These are phyloP conservation scores for Neurospora crassa DNA, from an alignment of 2,329 filamentous ascomycete species.

Conservation along the genomic window DNA sequence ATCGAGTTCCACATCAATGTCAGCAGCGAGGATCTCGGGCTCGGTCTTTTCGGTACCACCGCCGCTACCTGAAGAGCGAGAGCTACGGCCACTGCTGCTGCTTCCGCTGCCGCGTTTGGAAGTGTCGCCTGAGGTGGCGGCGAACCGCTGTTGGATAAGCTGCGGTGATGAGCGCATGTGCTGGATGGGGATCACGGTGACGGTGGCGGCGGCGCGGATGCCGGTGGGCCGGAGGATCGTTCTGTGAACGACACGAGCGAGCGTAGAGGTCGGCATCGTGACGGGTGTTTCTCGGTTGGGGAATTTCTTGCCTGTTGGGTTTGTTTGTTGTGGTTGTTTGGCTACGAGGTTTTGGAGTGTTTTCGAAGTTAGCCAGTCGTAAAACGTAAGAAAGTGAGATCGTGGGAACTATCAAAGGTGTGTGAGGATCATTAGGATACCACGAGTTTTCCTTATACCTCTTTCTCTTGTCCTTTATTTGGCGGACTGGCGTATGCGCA, in stretches of 20 bases:
- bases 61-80: not conserved
- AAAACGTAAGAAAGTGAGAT: not conserved
- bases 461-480: not conserved
- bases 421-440: not conserved
- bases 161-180: not conserved
- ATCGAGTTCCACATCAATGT: conserved; percentile 16
- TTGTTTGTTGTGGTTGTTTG: not conserved
- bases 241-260: conserved; percentile 1
- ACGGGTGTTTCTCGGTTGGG: not conserved
- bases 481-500: not conserved
- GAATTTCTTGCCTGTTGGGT: not conserved
- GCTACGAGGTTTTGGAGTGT: not conserved
- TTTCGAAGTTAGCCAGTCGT: not conserved
- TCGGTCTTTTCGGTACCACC: not conserved
- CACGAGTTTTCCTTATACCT: not conserved
- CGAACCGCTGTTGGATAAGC: conserved; percentile 4
- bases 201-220: not conserved
- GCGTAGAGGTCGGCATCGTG: not conserved
- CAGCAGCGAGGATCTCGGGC: conserved; percentile 9
- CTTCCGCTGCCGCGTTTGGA: conserved; percentile 4
- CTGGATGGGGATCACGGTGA: not conserved
- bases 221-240: not conserved
- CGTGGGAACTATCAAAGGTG: not conserved
- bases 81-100: too few relatives aligned
- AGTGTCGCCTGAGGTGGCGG: conserved; percentile 3